Evolutionary conservation across 148 eudicot genomes (phyloP), one percentile per base, ranked within the genome.

Genomic region (Nepenthes gracilis): DNA sequence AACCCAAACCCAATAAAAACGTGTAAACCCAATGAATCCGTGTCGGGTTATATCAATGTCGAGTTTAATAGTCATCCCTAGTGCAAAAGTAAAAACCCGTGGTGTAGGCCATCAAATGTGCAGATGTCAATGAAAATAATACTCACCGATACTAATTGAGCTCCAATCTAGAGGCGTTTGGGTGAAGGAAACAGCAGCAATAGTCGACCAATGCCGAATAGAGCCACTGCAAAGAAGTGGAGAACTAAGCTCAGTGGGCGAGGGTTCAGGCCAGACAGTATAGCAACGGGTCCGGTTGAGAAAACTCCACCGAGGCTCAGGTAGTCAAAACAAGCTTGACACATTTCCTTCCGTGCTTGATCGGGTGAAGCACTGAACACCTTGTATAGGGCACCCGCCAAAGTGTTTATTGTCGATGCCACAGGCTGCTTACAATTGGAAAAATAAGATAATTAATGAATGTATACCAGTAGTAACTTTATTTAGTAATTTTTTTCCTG

Each of bases 161-260:
- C 95, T 55, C 96, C 97, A 53, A 86, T 73, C 94, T 90, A 89
- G 70, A 89, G 47, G 8, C 90, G 83, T 36, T 73, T 84, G 47
- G 88, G 94, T 52, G 97, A 89, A 6, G 97, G 97, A 69, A 81
- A 89, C 1, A 94, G 97, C 12, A 90, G 53, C 36, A 90, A 57
- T 45, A 90, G 71, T 55, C 94, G 87, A 33, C 97, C 95, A 63
- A 90, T 94, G 4, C 97, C 97, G 59, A 63, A 90, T 37, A 90
- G 61, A 12, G 97, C 97, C 60, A 90, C 95, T 0, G 97, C 94
- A 72, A 90, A 90, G 85, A 90, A 90, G 67, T 90, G 97, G 64
- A 70, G 72, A 64, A 90, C 97, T 69, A 90, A 75, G 77, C 81
- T 86, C 67, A 86, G 58, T 7, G 97, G 97, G 33, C 82, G 80